These are phyloP conservation scores for Chlamydomonas reinhardtii DNA, from an alignment of 163 green algal genomes.

Conservation along the genomic window DNA sequence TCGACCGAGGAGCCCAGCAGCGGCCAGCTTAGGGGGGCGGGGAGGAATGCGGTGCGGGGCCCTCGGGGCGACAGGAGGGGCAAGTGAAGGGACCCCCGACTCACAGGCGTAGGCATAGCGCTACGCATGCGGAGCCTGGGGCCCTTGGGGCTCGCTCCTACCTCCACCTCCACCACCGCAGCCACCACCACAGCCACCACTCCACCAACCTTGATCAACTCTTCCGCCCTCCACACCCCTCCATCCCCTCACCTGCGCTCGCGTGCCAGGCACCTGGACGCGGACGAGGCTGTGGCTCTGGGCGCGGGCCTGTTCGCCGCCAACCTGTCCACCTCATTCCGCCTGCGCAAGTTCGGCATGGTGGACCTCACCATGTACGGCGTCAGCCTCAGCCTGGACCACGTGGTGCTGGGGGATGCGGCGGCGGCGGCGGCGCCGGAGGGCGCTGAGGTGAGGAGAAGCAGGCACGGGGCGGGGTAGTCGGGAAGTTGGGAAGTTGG, in stretches of 20 bases:
- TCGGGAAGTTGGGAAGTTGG: not conserved
- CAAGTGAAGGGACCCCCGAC: too few relatives aligned
- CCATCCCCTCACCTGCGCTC: not conserved
- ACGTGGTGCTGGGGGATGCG: conserved; percentile 17
- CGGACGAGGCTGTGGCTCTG: conserved; percentile 95
- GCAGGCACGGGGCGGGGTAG: not conserved
- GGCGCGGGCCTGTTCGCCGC: conserved; percentile 94
- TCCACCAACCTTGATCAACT: too few relatives aligned
- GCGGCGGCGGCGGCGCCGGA: not conserved
- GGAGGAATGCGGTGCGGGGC: not conserved
- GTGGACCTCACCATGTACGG: conserved; percentile 87
- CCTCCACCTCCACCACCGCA: too few relatives aligned
- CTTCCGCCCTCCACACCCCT: too few relatives aligned
- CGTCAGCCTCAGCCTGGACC: conserved; percentile 62
- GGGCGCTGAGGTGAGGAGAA: not conserved
- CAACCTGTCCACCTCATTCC: conserved; percentile 95
- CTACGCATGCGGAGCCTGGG: too few relatives aligned
- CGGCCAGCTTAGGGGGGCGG: too few relatives aligned
- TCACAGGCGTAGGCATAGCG: too few relatives aligned
- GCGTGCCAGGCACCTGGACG: conserved; percentile 96
- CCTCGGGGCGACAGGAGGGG: too few relatives aligned
- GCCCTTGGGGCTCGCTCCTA: too few relatives aligned
- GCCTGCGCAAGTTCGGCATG: conserved; percentile 93
- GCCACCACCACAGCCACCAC: too few relatives aligned
- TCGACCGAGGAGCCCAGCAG: too few relatives aligned